Percentiles rank a stretch among this genome's conserved stretches.
Conservation (phyloP, 352 stramenopile genomes). For the Phytophthora pini region DNA sequence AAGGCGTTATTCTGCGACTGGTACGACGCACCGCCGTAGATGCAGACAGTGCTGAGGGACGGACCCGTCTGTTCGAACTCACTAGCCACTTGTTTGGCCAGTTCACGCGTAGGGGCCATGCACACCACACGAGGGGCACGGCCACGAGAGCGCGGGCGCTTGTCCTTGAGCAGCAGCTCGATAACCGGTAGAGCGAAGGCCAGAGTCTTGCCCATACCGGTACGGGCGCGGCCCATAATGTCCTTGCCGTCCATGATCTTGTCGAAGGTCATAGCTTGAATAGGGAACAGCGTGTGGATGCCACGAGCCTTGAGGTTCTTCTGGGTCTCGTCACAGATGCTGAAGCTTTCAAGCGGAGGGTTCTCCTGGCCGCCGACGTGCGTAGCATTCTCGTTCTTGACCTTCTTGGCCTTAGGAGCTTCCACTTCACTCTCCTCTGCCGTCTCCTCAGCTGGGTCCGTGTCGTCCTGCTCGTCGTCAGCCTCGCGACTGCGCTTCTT, state of each 20-base stretch:
- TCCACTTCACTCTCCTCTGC: constrained; percentile 61
- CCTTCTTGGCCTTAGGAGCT: constrained; percentile 41
- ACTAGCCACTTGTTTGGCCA: constrained; percentile 96
- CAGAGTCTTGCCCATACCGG: constrained; percentile 98
- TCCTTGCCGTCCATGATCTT: constrained; percentile 96
- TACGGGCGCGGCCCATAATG: constrained; percentile 97
- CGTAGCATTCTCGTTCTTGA: constrained; percentile 43
- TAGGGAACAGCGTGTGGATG: constrained; percentile 91
- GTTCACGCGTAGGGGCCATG: constrained; percentile 97
- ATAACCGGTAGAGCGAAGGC: constrained; percentile 97
- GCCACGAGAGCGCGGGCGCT: constrained; percentile 70
- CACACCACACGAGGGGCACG: constrained; percentile 93
- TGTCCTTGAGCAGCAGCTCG: constrained; percentile 90
- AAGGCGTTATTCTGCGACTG: constrained; percentile 90
- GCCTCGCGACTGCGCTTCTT: constrained; percentile 74
- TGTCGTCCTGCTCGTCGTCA: constrained; percentile 34
- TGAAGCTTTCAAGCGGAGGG: constrained; percentile 75
- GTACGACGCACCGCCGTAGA: constrained; percentile 94
- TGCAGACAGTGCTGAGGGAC: constrained; percentile 86
- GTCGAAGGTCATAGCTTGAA: constrained; percentile 95
- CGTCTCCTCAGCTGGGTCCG: constrained; percentile 51
- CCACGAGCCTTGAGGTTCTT: constrained; percentile 73
- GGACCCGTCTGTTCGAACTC: constrained; percentile 89
- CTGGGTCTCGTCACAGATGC: constrained; percentile 69
- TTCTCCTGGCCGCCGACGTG: constrained; percentile 63